Evolutionary conservation across 2,329 filamentous ascomycete species (phyloP), one percentile per base, ranked within the genome.

Genomic region (Ophiocordyceps camponoti-saundersi): DNA sequence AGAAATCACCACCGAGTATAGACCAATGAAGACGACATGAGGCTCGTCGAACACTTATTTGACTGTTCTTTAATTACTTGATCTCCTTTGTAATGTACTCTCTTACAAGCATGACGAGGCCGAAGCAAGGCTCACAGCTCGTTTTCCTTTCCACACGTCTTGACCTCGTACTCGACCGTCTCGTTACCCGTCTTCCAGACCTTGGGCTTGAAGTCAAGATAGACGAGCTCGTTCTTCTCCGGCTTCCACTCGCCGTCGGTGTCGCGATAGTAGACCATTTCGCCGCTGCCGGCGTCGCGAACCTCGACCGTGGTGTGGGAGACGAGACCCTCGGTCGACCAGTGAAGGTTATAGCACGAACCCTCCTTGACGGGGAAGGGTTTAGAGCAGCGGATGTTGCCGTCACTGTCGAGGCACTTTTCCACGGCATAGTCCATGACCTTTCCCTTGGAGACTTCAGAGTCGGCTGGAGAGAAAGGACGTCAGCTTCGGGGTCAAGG

Each of bases 181-280:
- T 65, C 57, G 42, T 69, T 69, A 3, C 66, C 66, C 3, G 62
- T 64, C 41, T 59, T 61, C 47, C 61, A 62, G 3, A 70, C 50
- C 60, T 69, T 70, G 16, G 67, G 66, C 51, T 66, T 68, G 51
- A 69, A 70, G 49, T 69, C 67, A 39, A 70, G 48, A 30, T 68
- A 68, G 3, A 69, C 65, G 20, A 68, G 56, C 59, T 69, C 66
- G 11, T 57, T 57, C 60, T 69, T 69, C 51, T 67, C 61, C 0
- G 65, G 61, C 2, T 54, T 65, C 67, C 67, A 70, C 34, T 68
- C 57, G 20, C 66, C 67, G 54, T 69, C 57, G 20, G 66, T 69
- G 49, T 70, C 66, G 15, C 66, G 57, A 49, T 69, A 69, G 51
- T 58, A 69, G 6, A 69, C 66, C 15, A 69, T 49, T 53, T 69